phyloP scores from a whole-genome alignment of 2,329 filamentous ascomycete species.

The Stemphylium beticola region DNA sequence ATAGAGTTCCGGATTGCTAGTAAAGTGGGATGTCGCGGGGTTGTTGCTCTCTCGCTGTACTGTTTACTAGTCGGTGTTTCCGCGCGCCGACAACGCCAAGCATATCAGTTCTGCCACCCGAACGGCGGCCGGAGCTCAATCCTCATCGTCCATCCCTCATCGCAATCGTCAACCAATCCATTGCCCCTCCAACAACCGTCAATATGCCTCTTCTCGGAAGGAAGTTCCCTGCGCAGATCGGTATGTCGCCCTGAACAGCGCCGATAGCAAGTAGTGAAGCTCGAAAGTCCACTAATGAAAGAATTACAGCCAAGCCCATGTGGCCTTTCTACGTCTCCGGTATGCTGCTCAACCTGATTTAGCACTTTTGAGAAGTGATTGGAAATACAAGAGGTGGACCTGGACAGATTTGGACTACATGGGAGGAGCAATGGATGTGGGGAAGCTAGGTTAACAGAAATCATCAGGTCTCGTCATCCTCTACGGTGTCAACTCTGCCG shows the following conservation, averaged over 20 bases:
- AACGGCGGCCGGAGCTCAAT: constrained; percentile 25
- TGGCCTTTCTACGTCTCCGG: constrained; percentile 93
- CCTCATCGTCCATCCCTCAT: constrained; percentile 38
- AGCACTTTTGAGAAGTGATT: not conserved
- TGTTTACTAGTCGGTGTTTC: constrained; percentile 31
- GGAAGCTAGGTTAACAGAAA: constrained; percentile 25
- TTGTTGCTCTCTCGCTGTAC: constrained; percentile 9
- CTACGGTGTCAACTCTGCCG: constrained; percentile 88
- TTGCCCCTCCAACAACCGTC: constrained; percentile 39
- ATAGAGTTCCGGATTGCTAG: not conserved
- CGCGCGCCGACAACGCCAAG: constrained; percentile 37
- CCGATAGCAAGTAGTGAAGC: constrained; percentile 3
- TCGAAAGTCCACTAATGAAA: constrained; percentile 37
- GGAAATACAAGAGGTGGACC: constrained; percentile 6
- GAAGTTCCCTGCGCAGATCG: constrained; percentile 59
- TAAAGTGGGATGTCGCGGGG: constrained; percentile 21
- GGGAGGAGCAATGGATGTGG: not conserved
- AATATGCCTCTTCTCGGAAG: constrained; percentile 57
- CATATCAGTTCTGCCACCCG: constrained; percentile 30
- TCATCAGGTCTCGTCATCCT: constrained; percentile 77
- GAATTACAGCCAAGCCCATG: constrained; percentile 78
- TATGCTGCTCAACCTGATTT: constrained; percentile 60
- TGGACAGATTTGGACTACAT: constrained; percentile 13
- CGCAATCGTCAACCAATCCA: constrained; percentile 38
- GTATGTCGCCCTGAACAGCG: constrained; percentile 46